A percentile compares a stretch with the other conserved stretches of the same genome.
Conservation (phyloP, 1,284 basidiomycete species). For the Pterulicium gracile region DNA sequence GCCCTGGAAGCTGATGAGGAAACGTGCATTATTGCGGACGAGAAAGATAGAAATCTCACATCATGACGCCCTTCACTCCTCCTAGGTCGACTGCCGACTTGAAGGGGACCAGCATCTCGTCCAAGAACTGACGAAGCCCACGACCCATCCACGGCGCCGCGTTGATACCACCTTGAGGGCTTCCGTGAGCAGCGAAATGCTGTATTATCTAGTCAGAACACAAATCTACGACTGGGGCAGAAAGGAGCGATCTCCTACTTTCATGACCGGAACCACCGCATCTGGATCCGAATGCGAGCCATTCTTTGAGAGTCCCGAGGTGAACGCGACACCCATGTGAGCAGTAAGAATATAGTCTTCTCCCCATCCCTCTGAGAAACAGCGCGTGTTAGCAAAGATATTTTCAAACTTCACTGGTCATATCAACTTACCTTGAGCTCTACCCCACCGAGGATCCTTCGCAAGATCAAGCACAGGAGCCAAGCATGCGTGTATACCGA, state of each 20-base stretch:
- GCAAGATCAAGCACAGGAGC: constrained; percentile 19
- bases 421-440: constrained; percentile 15
- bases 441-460: constrained; percentile 20
- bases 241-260: constrained; percentile 10
- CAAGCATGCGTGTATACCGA: constrained; percentile 20
- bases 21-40: neutral
- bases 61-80: constrained; percentile 19
- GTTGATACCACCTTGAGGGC: constrained; percentile 17
- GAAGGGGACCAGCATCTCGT: constrained; percentile 20
- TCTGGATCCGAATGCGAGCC: constrained; percentile 17
- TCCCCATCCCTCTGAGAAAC: constrained; percentile 16
- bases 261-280: constrained; percentile 18
- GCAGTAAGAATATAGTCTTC: constrained; percentile 18
- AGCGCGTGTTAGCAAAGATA: neutral
- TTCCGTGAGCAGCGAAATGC: constrained; percentile 22
- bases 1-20: constrained; percentile 11
- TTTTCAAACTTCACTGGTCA: neutral
- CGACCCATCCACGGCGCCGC: constrained; percentile 19
- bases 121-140: constrained; percentile 16
- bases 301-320: constrained; percentile 18
- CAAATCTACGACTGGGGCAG: neutral
- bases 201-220: constrained; percentile 3
- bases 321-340: constrained; percentile 19
- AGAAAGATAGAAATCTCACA: constrained; percentile 11
- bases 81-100: constrained; percentile 18